Evolutionary conservation across 2,329 filamentous ascomycete genomes (phyloP), one percentile per base, ranked within the genome.

Genomic region (Penicillium frequentans): DNA sequence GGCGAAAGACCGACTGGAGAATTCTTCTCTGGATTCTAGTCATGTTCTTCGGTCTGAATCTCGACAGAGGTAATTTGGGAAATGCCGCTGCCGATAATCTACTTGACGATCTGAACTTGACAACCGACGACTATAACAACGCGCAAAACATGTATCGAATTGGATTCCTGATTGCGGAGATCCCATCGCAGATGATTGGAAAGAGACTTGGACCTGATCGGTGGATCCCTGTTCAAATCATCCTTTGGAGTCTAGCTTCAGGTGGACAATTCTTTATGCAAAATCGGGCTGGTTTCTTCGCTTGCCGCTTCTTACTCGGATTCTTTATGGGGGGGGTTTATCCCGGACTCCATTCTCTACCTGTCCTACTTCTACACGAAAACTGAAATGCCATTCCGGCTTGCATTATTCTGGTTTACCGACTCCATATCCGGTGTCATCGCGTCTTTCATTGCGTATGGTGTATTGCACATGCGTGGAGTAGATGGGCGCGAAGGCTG

Each of bases 301-400:
- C 75, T 2, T 70, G 75, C 55, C 75, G 79, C 31, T 75, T 74
- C 3, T 60, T 82, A 2, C 61, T 83, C 2, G 81, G 80, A 1
- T 69, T 82, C 3, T 63, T 80, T 16, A 79, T 80, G 75, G 80
- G 48, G 48, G 16, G 48, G 45, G 0, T 82, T 82, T 55, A 82
- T 82, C 29, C 80, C 80, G 62, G 79, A 73, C 37, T 69, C 69
- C 3, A 62, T 64, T 11, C 57, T 77, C 1, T 74, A 72, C 31
- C 59, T 74, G 3, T 73, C 71, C 2, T 78, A 78, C 59, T 77
- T 77, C 56, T 78, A 75, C 53, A 73, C 68, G 6, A 64, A 70
- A 43, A 42, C 60, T 1, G 70, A 74, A 23, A 65, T 73, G 35
- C 70, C 73, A 1, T 62, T 77, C 21, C 69, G 75, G 1, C 64